Evolutionary conservation across 352 stramenopile species (phyloP).

Genomic region (Globisporangium takayamanum): DNA sequence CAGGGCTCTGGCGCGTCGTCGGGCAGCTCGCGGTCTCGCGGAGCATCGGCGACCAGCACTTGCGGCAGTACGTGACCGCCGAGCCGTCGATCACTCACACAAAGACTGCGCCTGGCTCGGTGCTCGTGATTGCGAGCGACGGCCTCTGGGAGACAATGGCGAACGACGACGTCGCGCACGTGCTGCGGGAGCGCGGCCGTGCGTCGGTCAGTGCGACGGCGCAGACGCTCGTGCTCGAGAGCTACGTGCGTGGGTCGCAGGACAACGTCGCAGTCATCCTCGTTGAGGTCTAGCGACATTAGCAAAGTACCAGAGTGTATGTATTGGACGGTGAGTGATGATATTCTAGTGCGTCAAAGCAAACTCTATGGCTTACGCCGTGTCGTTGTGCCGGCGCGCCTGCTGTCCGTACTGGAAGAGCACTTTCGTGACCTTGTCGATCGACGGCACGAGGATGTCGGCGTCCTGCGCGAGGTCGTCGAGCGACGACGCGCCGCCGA

Average conservation of each 20-base stretch:
- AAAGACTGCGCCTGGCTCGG: slow-evolving; percentile 8
- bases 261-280: slow-evolving; percentile 92
- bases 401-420: slow-evolving; percentile 84
- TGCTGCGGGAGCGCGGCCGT: slow-evolving; percentile 25
- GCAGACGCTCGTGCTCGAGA: slow-evolving; percentile 81
- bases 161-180: slow-evolving; percentile 40
- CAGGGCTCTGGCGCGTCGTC: slow-evolving; percentile 82
- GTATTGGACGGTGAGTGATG: not conserved
- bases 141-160: slow-evolving; percentile 71
- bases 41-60: slow-evolving; percentile 87
- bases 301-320: not conserved
- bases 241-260: slow-evolving; percentile 91
- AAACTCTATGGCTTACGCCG: not conserved
- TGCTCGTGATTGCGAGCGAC: slow-evolving; percentile 68
- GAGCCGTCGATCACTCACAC: slow-evolving; percentile 70
- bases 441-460: slow-evolving; percentile 76
- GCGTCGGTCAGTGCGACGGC: slow-evolving; percentile 63
- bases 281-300: slow-evolving; percentile 14
- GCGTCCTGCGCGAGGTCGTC: slow-evolving; percentile 78
- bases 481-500: slow-evolving; percentile 71
- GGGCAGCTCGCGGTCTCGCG: slow-evolving; percentile 89
- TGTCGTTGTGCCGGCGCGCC: slow-evolving; percentile 49
- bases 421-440: slow-evolving; percentile 72
- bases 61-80: slow-evolving; percentile 77
- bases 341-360: not conserved